A percentile compares a stretch with the other conserved stretches of the same genome.
Evolutionary conservation across 192 early-diverging fungal species (phyloP).

Genomic region (Rhizoclosmatium sp.): DNA sequence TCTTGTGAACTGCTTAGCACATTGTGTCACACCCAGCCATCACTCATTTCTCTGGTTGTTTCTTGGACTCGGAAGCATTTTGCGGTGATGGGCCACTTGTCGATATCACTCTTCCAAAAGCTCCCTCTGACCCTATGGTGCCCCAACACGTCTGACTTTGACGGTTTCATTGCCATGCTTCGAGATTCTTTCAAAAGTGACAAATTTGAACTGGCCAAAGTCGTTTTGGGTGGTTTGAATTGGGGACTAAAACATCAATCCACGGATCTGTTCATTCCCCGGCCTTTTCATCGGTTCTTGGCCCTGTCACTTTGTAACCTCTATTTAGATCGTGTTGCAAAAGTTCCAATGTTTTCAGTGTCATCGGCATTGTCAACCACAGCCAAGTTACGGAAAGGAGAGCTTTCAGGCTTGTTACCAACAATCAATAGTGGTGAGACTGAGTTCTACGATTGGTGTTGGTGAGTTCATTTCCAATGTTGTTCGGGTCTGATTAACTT

Average conservation of each 20-base stretch:
- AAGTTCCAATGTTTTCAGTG: slow-evolving; percentile 29
- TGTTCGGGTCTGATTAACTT: slow-evolving; percentile 4
- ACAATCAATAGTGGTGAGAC: slow-evolving; percentile 2
- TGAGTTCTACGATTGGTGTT: slow-evolving; percentile 53
- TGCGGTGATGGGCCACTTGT: slow-evolving; percentile 21
- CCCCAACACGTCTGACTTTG: slow-evolving; percentile 41
- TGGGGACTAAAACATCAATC: slow-evolving; percentile 36
- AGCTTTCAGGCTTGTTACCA: slow-evolving; percentile 13
- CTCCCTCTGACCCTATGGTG: slow-evolving; percentile 36
- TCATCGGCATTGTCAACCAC: slow-evolving; percentile 20
- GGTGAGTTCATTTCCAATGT: slow-evolving; percentile 33
- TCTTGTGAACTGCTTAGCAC: neutral
- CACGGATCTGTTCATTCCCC: slow-evolving; percentile 34
- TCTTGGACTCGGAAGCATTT: slow-evolving; percentile 36
- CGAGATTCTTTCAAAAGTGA: slow-evolving; percentile 40
- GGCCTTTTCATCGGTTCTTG: slow-evolving; percentile 39
- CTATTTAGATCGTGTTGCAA: slow-evolving; percentile 40
- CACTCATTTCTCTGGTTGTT: slow-evolving; percentile 26
- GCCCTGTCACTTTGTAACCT: slow-evolving; percentile 47
- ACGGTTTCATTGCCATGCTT: slow-evolving; percentile 43
- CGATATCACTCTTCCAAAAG: slow-evolving; percentile 26
- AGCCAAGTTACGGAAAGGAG: slow-evolving; percentile 26
- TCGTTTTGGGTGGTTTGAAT: slow-evolving; percentile 36
- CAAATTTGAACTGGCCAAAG: slow-evolving; percentile 45
- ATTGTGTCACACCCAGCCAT: slow-evolving; percentile 9